Evolutionary conservation across 139 green algal species (phyloP).

Genomic region (Edaphochlamys debaryana): DNA sequence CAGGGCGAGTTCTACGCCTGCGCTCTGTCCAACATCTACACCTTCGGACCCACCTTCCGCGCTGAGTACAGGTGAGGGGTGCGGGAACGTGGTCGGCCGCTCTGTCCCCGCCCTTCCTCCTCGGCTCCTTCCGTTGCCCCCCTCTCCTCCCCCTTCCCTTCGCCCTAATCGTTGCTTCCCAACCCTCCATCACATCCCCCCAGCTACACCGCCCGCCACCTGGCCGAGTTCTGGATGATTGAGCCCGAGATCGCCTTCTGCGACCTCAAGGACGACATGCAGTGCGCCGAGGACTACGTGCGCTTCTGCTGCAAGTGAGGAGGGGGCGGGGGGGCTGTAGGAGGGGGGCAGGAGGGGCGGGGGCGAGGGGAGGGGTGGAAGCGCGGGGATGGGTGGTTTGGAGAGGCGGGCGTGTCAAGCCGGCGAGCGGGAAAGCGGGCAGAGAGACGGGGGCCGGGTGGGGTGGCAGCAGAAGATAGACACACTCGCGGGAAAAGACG

Average conservation of each 20-base stretch:
- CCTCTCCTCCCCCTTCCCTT: too few species aligned
- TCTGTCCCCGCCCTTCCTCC: too few species aligned
- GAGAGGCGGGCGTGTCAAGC: too few species aligned
- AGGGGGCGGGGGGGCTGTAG: constrained; percentile 39
- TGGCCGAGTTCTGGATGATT: constrained; percentile 99
- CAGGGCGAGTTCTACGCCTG: constrained; percentile 92
- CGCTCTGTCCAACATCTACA: constrained; percentile 92
- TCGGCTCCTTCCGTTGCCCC: too few species aligned
- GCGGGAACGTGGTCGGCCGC: too few species aligned
- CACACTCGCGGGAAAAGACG: too few species aligned
- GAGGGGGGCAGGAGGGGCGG: background rate
- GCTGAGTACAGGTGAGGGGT: constrained; percentile 94
- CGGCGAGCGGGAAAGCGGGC: too few species aligned
- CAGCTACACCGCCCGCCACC: constrained; percentile 94
- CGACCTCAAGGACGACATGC: constrained; percentile 95
- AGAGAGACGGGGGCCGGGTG: too few species aligned
- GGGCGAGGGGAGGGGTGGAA: background rate
- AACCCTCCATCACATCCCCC: too few species aligned
- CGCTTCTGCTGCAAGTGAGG: constrained; percentile 84
- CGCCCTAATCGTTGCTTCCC: too few species aligned
- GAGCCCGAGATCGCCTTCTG: constrained; percentile 98
- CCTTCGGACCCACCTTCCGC: constrained; percentile 95
- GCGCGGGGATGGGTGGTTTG: background rate
- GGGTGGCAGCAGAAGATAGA: too few species aligned
- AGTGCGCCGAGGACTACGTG: constrained; percentile 92